Evolutionary conservation across 169 alveolate species (phyloP).

Genomic region (Plasmodium inui): DNA sequence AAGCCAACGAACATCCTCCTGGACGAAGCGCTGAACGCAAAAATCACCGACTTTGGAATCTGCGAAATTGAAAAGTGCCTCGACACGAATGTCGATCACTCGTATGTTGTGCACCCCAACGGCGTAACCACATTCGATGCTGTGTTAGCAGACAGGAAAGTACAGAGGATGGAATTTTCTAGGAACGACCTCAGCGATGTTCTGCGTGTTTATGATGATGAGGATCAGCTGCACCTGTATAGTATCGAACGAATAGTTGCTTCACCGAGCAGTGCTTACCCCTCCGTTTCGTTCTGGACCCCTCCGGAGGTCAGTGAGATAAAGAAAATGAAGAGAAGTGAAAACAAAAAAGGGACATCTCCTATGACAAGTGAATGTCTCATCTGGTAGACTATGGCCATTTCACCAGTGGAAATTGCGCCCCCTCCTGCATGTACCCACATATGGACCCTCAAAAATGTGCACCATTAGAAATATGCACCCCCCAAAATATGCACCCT

Average conservation of each 20-base stretch:
- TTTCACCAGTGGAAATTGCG: background rate
- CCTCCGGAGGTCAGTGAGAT: constrained; percentile 51
- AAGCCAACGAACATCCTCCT: constrained; percentile 75
- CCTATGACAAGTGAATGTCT: background rate
- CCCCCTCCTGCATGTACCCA: background rate
- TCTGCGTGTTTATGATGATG: constrained; percentile 10
- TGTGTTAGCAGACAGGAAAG: background rate
- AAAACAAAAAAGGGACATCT: background rate
- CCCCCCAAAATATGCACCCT: background rate
- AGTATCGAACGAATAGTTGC: constrained; percentile 2
- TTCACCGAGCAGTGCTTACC: background rate
- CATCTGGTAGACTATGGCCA: background rate
- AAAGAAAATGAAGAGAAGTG: background rate
- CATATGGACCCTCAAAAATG: background rate
- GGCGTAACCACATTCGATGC: constrained; percentile 16
- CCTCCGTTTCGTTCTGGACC: constrained; percentile 52
- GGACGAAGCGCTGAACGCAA: constrained; percentile 71
- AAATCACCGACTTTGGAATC: constrained; percentile 71
- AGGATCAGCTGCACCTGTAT: constrained; percentile 18
- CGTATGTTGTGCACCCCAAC: constrained; percentile 31
- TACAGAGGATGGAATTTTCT: constrained; percentile 21
- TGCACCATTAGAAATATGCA: background rate
- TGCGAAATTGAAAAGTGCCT: constrained; percentile 69
- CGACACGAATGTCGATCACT: constrained; percentile 48
- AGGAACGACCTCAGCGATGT: background rate